Base-by-base conservation (phyloP, 805 yeast species). In the Kluyveromyces aestuarii region DNA sequence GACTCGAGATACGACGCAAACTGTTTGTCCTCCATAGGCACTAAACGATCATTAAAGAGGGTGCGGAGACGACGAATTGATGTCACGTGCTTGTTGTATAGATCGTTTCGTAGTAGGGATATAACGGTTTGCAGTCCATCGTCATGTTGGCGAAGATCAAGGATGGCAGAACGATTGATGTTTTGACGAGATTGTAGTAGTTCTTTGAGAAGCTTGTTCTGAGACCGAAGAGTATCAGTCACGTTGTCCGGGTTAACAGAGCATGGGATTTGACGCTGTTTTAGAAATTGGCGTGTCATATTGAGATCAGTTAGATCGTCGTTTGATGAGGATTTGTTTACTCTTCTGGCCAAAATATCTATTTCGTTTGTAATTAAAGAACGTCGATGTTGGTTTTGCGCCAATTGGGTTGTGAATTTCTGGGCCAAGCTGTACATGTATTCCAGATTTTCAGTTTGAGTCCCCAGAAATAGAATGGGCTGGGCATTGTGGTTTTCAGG, bases 381-480 rank as follows among this genome's bases (percentile, higher is more conserved):
- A 38, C 59, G 54, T 37, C 56, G 52, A 9, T 33, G 30, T 43
- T 59, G 53, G 46, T 61, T 61, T 27, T 49, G 50, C 14, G 48
- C 40, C 49, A 60, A 37, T 38, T 56, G 59, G 2, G 30, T 41
- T 21, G 55, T 44, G 11, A 61, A 51, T 30, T 44, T 48, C 9
- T 55, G 51, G 8, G 58, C 58, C 39, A 60, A 48, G n/a, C 48
- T 44, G 43, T 61, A 60, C 54, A 61, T 45, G 27, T 60, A 55
- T 8, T 49, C 49, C 37, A 61, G 48, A 40, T 60, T 60, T 41
- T 61, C 66, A 6, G 62, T 52, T 42, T 61, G 64, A 2, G 63
- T 60, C 33, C 54, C 58, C 60, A 60, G 55, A 37, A 56, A 60
- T 14, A 60, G 40, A 44, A 56, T 59, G 45, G 58, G 62, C 36